Base-by-base conservation (phyloP, 805 yeast species). In the Candida quercuum region DNA sequence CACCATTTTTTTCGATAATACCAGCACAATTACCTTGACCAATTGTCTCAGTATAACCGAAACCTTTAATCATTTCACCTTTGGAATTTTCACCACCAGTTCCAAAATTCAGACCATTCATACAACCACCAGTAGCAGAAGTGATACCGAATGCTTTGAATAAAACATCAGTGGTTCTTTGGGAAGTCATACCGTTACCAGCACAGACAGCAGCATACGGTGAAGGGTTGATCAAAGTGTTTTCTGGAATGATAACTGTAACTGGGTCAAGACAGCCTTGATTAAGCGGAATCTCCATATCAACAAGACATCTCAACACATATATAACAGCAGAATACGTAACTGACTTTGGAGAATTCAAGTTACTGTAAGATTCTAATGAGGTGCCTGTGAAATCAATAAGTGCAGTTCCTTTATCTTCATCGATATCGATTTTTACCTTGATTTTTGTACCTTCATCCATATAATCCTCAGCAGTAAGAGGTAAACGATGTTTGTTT, bases 1-100 rank as follows among this genome's bases (percentile, higher is more conserved):
- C 85, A 20, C 96, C 96, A 49, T 81, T 64, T 86, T 51, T 63
- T 49, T 71, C 73, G 51, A 43, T 60, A 46, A 46, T 66, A 6
- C 74, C 73, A 16, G 78, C 78, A 41, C 78, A 76, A 28, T 69
- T 63, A 19, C 80, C 80, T 29, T 74, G 76, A 42, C 77, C 74
- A 39, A 74, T 72, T 3, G 80, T 72, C 46, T 74, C 80, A 37
- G 70, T 67, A 49, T 69, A 69, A 4, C 77, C 80, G 51, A 73
- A 74, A 9, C 76, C 72, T 70, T 40, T 52, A 53, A 22, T 67
- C 45, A 66, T 28, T 66, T 72, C 48, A 28, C 74, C 62, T 17
- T 63, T 58, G 14, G 41, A 52, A 17, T 57, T 54, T 37, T 66
- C 63, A 35, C 64, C 66, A 36, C 64, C 78, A 17, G 68, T 61